Percentiles rank a stretch among this genome's conserved stretches.
Evolutionary conservation across 257 asterid genomes (phyloP).

Genomic region (Solanum megistacrolobum): DNA sequence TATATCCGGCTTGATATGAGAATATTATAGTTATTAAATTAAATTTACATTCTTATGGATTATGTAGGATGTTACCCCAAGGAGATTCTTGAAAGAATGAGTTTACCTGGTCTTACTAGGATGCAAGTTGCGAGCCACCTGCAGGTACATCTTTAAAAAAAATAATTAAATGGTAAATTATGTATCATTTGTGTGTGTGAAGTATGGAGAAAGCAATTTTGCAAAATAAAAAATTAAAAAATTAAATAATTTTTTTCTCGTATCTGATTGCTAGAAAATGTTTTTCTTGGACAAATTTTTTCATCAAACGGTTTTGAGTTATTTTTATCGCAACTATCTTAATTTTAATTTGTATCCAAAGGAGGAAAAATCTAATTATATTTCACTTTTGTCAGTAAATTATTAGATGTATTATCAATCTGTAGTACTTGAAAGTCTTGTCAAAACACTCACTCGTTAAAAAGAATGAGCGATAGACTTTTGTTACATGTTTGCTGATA

Average conservation of each 20-base stretch:
- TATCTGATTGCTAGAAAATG: neutral
- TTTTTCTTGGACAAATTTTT: neutral
- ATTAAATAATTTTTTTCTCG: neutral
- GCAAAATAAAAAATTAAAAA: neutral
- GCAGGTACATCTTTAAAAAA: constrained; percentile 1
- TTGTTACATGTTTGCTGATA: neutral
- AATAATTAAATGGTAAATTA: neutral
- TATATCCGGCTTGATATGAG: neutral
- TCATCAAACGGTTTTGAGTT: neutral
- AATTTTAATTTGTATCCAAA: neutral
- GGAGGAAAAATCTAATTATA: neutral
- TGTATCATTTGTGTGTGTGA: neutral
- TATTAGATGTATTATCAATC: neutral
- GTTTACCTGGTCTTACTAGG: constrained; percentile 20
- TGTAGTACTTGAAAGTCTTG: neutral
- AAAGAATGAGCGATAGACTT: neutral
- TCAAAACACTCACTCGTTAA: neutral
- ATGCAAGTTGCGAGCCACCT: constrained; percentile 32
- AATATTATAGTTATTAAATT: neutral
- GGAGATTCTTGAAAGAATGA: constrained; percentile 16
- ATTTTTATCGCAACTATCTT: neutral
- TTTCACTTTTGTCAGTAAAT: neutral
- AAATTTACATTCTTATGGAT: neutral
- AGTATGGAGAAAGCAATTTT: neutral
- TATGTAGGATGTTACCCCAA: constrained; percentile 18